These are phyloP conservation scores for Neurospora hispaniola DNA, from an alignment of 495 filamentous ascomycete species.

Conservation along the genomic window DNA sequence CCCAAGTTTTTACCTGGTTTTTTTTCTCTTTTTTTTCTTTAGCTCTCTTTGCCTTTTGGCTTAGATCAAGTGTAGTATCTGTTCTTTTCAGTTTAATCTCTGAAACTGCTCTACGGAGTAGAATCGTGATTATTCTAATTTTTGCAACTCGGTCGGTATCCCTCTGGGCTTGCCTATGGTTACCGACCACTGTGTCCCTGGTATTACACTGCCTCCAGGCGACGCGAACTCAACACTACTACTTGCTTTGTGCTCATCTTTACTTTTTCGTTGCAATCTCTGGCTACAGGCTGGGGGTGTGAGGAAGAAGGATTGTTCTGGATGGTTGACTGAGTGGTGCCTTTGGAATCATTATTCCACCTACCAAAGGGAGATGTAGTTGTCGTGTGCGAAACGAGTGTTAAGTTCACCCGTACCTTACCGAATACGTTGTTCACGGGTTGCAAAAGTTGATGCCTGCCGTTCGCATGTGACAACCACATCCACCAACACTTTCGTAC, in stretches of 20 bases:
- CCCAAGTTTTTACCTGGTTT: conserved; percentile 10
- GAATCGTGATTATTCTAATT: no score
- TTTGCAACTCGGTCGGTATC: no score
- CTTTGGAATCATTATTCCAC: background rate
- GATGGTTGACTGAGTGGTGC: background rate
- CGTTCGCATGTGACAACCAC: background rate
- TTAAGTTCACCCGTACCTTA: background rate
- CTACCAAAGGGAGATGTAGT: no score
- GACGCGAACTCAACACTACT: conserved; percentile 14
- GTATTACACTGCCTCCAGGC: conserved; percentile 25
- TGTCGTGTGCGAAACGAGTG: background rate
- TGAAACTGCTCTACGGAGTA: no score
- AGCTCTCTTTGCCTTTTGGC: conserved; percentile 55
- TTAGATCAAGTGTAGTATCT: conserved; percentile 41
- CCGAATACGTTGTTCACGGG: background rate
- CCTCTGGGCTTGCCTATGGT: conserved; percentile 40
- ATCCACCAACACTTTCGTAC: background rate
- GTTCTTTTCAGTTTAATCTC: no score
- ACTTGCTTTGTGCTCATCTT: background rate
- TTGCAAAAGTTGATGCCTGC: background rate
- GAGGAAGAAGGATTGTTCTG: conserved; percentile 14
- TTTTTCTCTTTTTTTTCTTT: conserved; percentile 27
- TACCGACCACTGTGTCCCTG: conserved; percentile 20
- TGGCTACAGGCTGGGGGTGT: conserved; percentile 15
- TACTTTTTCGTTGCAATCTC: conserved; percentile 20